These are phyloP conservation scores for Tolypocladium pustulatum DNA, from an alignment of 2,329 filamentous ascomycete species.

Conservation along the genomic window DNA sequence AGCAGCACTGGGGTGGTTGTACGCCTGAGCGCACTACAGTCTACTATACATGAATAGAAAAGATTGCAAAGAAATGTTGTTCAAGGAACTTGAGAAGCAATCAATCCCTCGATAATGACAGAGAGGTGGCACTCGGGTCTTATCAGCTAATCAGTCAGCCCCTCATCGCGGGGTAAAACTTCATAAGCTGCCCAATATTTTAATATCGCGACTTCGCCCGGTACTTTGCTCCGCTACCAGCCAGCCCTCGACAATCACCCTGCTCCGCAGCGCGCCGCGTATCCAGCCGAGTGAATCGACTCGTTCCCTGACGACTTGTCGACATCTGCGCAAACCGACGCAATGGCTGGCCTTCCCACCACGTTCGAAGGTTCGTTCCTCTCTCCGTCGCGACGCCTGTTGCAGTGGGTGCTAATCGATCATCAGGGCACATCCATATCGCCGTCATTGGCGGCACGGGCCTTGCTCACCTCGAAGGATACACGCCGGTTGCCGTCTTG, in stretches of 20 bases:
- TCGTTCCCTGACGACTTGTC: background rate
- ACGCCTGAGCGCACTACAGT: too few species aligned
- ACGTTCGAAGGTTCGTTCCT: conserved; percentile 45
- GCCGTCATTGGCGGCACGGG: conserved; percentile 92
- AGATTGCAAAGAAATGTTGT: background rate
- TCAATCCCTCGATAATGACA: background rate
- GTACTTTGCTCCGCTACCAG: background rate
- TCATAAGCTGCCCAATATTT: background rate
- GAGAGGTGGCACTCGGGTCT: background rate
- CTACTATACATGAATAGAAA: too few species aligned
- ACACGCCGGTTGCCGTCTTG: conserved; percentile 72
- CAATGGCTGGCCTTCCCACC: conserved; percentile 44
- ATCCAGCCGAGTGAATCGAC: background rate
- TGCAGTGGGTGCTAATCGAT: conserved; percentile 6
- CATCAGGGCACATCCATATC: conserved; percentile 60
- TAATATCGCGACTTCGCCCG: background rate
- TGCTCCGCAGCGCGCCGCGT: background rate
- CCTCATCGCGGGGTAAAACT: background rate
- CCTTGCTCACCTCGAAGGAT: conserved; percentile 76
- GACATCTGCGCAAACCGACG: conserved; percentile 3
- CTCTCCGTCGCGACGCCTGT: background rate
- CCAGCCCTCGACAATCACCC: background rate
- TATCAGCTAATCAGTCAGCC: background rate
- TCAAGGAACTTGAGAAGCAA: background rate
- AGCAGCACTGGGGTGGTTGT: too few species aligned